These are phyloP conservation scores for Sporothrix globosa DNA, from an alignment of 2,329 filamentous ascomycete species.

Conservation along the genomic window DNA sequence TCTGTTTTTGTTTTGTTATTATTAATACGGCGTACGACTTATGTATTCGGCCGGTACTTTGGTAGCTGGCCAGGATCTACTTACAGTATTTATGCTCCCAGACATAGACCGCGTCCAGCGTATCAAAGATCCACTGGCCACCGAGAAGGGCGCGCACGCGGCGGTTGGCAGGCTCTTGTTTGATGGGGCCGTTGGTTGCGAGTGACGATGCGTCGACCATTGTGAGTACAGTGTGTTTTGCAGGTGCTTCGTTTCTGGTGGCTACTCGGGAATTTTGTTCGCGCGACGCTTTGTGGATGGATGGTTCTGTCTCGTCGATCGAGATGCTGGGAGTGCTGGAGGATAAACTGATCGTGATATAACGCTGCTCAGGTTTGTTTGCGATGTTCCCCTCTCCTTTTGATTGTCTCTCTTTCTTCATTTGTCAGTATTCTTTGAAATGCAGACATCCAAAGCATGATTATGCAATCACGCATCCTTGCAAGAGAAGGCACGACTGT, in stretches of 20 bases:
- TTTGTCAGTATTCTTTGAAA: slow-evolving; percentile 19
- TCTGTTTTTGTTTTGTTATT: slow-evolving; percentile 32
- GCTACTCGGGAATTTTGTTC: neutral
- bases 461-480: slow-evolving; percentile 7
- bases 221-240: neutral
- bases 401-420: neutral
- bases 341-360: neutral
- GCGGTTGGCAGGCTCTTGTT: slow-evolving; percentile 41
- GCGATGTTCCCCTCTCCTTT: neutral
- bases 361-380: neutral
- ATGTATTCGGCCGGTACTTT: neutral
- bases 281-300: neutral
- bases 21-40: neutral
- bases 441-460: neutral
- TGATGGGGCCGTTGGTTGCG: slow-evolving; percentile 40
- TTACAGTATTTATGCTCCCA: slow-evolving; percentile 45
- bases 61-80: neutral
- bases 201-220: slow-evolving; percentile 39
- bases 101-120: slow-evolving; percentile 43
- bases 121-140: slow-evolving; percentile 43
- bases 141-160: slow-evolving; percentile 43
- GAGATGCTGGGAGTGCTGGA: neutral
- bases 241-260: neutral
- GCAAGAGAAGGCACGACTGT: neutral
- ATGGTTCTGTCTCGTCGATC: neutral